phyloP scores from a whole-genome alignment of 495 filamentous ascomycete genomes.

The Acidiella bohemica region DNA sequence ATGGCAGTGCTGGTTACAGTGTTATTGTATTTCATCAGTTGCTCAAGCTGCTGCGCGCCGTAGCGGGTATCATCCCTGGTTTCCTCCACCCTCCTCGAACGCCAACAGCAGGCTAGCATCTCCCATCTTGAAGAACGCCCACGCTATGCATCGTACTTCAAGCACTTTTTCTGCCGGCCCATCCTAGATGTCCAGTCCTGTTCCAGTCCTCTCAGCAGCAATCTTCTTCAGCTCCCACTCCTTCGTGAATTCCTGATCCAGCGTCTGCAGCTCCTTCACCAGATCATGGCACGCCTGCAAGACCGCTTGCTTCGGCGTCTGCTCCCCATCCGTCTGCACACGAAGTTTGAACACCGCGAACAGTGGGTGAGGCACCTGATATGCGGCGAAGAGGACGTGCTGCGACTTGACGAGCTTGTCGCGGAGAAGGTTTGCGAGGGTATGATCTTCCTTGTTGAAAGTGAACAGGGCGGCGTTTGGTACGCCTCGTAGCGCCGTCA shows the following conservation, averaged over 20 bases:
- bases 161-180: background rate
- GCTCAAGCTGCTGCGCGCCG: too few species aligned
- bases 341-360: constrained; percentile 76
- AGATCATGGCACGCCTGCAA: constrained; percentile 61
- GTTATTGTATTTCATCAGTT: too few species aligned
- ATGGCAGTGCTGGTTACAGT: too few species aligned
- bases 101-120: background rate
- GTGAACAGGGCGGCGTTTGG: constrained; percentile 77
- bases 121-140: constrained; percentile 6
- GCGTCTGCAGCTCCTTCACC: constrained; percentile 57
- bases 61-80: too few species aligned
- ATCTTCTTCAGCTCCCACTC: constrained; percentile 91
- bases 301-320: constrained; percentile 80
- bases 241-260: constrained; percentile 83
- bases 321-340: constrained; percentile 77
- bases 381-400: constrained; percentile 74
- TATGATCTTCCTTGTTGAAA: constrained; percentile 95
- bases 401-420: constrained; percentile 63
- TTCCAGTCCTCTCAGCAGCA: constrained; percentile 9
- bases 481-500: constrained; percentile 45
- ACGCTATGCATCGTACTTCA: background rate
- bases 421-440: constrained; percentile 77
- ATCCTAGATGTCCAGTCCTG: background rate
- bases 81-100: too few species aligned
- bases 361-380: constrained; percentile 73